Evolutionary conservation across 257 asterid species (phyloP), one percentile per base, ranked within the genome.

Genomic region (Paulownia fortunei): DNA sequence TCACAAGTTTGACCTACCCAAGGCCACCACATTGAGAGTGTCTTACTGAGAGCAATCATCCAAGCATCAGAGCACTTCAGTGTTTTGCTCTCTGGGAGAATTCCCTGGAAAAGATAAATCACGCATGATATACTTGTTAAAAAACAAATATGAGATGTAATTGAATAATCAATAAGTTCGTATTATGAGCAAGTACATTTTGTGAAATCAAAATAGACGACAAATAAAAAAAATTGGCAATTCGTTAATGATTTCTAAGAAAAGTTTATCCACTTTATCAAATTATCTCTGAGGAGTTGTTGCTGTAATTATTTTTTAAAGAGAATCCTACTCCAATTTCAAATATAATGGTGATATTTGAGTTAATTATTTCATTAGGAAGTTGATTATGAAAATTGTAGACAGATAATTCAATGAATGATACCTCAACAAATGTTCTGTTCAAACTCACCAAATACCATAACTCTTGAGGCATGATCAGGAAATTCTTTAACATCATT

Each of bases 11-110:
- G 63, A 66, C 94, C 66, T 88, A 94, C 98, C 98, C 98, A 94
- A 79, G 85, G 97, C 99, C 99, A 94, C 96, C 97, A 89, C 76
- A 15, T 41, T 56, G 82, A 74, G 62, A 94, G 92, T 73, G 88
- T 82, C 86, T 86, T 92, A 65, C 85, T 74, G 70, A 94, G 89
- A 74, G 74, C 73, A 4, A 85, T 73, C 47, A 91, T 83, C 99
- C 99, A 94, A 63, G 79, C 86, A 87, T 89, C 91, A 63, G 92
- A 37, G 79, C 72, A 63, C 68, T 86, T 83, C 37, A 86, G 79
- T 12, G 72, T 52, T 74, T 89, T 88, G 81, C 62, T 83, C 42
- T 72, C 13, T 34, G 93, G 82, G 69, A 78, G 65, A 76, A 94
- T 87, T 69, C 98, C 98, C 98, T 94, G 90, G 54, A 76, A 82